Evolutionary conservation across 345 rosid genomes (phyloP).

Genomic region (Brassica carinata): DNA sequence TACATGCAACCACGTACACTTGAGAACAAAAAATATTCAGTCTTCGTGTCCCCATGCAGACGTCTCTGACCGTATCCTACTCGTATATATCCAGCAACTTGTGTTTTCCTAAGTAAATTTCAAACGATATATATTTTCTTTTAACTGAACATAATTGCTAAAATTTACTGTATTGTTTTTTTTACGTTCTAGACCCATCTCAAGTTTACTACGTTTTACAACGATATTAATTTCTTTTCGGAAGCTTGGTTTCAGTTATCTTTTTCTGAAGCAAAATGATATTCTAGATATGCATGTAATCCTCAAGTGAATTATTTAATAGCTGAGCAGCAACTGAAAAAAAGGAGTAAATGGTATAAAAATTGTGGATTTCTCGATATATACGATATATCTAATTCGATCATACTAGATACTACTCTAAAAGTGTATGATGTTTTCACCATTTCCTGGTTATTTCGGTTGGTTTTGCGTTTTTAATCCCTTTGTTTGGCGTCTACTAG

Average conservation of each 20-base stretch:
- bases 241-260: not conserved
- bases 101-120: slow-evolving; percentile 15
- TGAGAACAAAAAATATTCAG: slow-evolving; percentile 32
- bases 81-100: slow-evolving; percentile 26
- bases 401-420: not conserved
- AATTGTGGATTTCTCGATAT: not conserved
- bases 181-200: not conserved
- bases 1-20: slow-evolving; percentile 35
- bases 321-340: not conserved
- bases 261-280: not conserved
- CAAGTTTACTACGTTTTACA: not conserved
- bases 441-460: not conserved
- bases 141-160: not conserved
- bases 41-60: slow-evolving; percentile 43
- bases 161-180: not conserved
- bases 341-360: not conserved
- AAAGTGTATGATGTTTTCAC: not conserved
- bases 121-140: not conserved
- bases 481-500: not conserved
- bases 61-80: slow-evolving; percentile 40
- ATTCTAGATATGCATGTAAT: not conserved
- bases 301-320: not conserved
- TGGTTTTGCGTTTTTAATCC: not conserved
- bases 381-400: not conserved
- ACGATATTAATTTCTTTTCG: not conserved